Conservation (phyloP, 2,329 filamentous ascomycete species). For the Cercospora janseana region DNA sequence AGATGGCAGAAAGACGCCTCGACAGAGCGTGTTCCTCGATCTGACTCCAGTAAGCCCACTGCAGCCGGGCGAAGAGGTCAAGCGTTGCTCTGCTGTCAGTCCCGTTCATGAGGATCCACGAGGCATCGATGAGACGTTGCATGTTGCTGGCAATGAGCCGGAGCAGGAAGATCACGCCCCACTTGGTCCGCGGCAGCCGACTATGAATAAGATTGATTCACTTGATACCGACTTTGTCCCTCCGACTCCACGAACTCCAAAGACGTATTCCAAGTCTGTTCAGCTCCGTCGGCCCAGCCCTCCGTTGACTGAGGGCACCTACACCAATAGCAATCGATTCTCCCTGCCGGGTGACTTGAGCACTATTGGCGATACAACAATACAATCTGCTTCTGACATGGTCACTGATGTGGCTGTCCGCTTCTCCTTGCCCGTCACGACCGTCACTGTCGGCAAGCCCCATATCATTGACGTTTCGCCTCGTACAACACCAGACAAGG, state of each 20-base stretch:
- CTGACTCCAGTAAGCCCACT: slow-evolving; percentile 35
- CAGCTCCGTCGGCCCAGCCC: slow-evolving; percentile 29
- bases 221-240: slow-evolving; percentile 26
- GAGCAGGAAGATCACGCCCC: slow-evolving; percentile 17
- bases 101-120: slow-evolving; percentile 33
- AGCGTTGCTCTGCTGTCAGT: slow-evolving; percentile 37
- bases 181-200: slow-evolving; percentile 8
- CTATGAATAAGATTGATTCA: slow-evolving; percentile 8
- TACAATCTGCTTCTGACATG: slow-evolving; percentile 36
- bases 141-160: slow-evolving; percentile 11
- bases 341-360: slow-evolving; percentile 37
- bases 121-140: slow-evolving; percentile 34
- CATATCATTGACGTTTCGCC: slow-evolving; percentile 37
- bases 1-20: slow-evolving; percentile 19
- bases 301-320: slow-evolving; percentile 28
- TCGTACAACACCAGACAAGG: slow-evolving; percentile 32
- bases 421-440: slow-evolving; percentile 39
- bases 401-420: slow-evolving; percentile 41
- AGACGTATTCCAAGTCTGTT: slow-evolving; percentile 37
- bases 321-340: slow-evolving; percentile 30
- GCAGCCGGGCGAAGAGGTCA: slow-evolving; percentile 31
- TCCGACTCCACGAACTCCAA: slow-evolving; percentile 34
- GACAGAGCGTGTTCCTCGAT: slow-evolving; percentile 16
- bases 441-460: slow-evolving; percentile 39
- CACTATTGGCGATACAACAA: slow-evolving; percentile 33